A percentile compares a stretch with the other conserved stretches of the same genome.
phyloP scores from a whole-genome alignment of 345 rosid genomes.

The Bruguiera gymnorhiza region DNA sequence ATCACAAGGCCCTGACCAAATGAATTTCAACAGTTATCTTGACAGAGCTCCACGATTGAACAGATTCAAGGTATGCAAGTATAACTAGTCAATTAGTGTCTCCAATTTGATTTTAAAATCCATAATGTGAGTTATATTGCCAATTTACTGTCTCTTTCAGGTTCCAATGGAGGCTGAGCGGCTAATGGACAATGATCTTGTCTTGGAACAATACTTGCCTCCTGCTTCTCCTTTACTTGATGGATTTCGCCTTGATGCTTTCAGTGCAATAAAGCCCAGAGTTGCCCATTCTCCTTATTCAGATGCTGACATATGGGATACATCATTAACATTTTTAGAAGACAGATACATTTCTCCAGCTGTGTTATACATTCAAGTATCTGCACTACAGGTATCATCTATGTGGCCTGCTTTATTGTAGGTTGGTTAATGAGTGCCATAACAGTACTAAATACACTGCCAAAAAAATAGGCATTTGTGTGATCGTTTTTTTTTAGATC shows the following conservation, averaged over 20 bases:
- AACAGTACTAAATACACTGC: too few relatives aligned
- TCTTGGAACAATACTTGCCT: constrained; percentile 73
- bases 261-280: constrained; percentile 71
- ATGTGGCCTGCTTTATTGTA: not conserved
- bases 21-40: constrained; percentile 56
- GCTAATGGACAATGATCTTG: constrained; percentile 59
- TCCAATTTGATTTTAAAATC: not conserved
- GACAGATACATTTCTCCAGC: constrained; percentile 79
- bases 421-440: too few relatives aligned
- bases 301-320: constrained; percentile 52
- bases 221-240: constrained; percentile 72
- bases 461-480: too few relatives aligned
- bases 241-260: constrained; percentile 88
- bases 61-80: constrained; percentile 70
- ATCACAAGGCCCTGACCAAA: constrained; percentile 50
- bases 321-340: constrained; percentile 58
- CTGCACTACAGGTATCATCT: constrained; percentile 66
- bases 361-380: constrained; percentile 72
- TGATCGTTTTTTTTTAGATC: too few relatives aligned
- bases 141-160: constrained; percentile 33
- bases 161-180: constrained; percentile 78
- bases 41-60: constrained; percentile 75
- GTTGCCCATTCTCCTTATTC: constrained; percentile 80
- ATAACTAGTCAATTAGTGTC: not conserved
- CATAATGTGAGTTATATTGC: not conserved